Conservation (phyloP, 768 basidiomycete species). For the Leccinum imitatum region DNA sequence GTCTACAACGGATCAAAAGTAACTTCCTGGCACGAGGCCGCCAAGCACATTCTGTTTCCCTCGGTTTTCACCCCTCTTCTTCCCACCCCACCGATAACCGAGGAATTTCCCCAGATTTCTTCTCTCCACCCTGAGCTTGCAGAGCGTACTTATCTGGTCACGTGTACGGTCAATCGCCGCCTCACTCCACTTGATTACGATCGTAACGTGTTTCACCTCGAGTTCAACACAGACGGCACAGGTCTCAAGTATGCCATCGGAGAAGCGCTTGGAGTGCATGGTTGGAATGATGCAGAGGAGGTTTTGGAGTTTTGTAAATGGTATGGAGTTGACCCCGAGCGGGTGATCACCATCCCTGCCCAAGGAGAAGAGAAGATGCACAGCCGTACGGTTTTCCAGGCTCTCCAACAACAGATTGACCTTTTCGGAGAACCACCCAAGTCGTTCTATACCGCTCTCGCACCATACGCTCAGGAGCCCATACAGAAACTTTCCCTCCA, state of each 20-base stretch:
- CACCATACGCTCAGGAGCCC: slow-evolving; percentile 65
- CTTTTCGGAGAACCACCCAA: slow-evolving; percentile 96
- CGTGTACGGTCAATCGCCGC: slow-evolving; percentile 90
- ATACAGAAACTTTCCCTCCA: slow-evolving; percentile 78
- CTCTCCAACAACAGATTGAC: slow-evolving; percentile 94
- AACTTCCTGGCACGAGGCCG: slow-evolving; percentile 80
- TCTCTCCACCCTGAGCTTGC: slow-evolving; percentile 81
- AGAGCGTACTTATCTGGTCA: slow-evolving; percentile 91
- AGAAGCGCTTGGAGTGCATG: slow-evolving; percentile 95
- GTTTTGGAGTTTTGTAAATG: slow-evolving; percentile 86
- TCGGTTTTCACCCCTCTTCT: slow-evolving; percentile 64
- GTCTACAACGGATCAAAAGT: slow-evolving; percentile 60
- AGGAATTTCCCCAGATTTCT: slow-evolving; percentile 58
- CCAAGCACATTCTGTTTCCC: slow-evolving; percentile 87
- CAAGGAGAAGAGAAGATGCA: slow-evolving; percentile 69
- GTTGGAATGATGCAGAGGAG: slow-evolving; percentile 93
- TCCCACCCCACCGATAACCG: slow-evolving; percentile 31
- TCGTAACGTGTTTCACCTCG: slow-evolving; percentile 98
- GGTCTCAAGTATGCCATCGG: slow-evolving; percentile 95
- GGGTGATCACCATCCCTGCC: slow-evolving; percentile 78
- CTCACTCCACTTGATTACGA: slow-evolving; percentile 95
- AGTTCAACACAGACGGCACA: slow-evolving; percentile 90
- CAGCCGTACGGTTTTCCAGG: slow-evolving; percentile 93
- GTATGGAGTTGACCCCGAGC: slow-evolving; percentile 85
- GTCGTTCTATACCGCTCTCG: slow-evolving; percentile 89